Base-by-base conservation (phyloP, 177 flowering plant species). In the Vitis hybrid region DNA sequence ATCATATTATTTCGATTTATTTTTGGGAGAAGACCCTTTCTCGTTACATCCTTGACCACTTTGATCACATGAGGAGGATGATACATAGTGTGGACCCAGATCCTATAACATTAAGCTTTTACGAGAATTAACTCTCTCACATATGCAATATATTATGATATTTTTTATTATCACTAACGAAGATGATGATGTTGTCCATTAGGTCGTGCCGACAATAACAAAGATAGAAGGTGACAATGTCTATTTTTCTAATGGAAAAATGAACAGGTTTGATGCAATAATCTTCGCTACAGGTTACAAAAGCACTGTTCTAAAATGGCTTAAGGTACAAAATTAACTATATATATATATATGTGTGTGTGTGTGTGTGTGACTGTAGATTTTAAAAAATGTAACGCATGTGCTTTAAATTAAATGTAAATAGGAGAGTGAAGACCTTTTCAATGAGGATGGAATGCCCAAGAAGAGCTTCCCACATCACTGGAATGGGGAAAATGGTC, bases 211-310 rank as follows among this genome's bases (percentile, higher is more conserved):
- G 1, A 2, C 68, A 5, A 68, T 82, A 3, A 32, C 51, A 6
- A 67, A 62, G 17, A 60, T 79, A 14, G 17, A 61, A 2, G 75
- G 77, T 18, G 59, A 65, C 15, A 18, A 59, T 8, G 66, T 80
- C 10, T 21, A 14, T 8, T 82, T 80, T 32, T 56, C 45, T 12
- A 56, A 79, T 71, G 81, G 75, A 0, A 40, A 58, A 18, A 7
- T n/a, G n/a, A 12, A 71, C 0, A n/a, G 49, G 11, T 81, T 67
- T 13, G 81, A 83, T 51, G 79, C 78, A 4, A 75, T 83, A 2
- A 34, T 81, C 18, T 79, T 79, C 56, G 84, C 86, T 0, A 83
- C 86, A 2, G 84, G 82, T 17, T 83, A 74, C 56, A 72, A 54
- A 64, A 81, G 81, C 68, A 73, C 72, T 0, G 78, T 73, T 1